These are phyloP conservation scores for Quercus dentata DNA, from an alignment of 306 rosid species.

Conservation along the genomic window DNA sequence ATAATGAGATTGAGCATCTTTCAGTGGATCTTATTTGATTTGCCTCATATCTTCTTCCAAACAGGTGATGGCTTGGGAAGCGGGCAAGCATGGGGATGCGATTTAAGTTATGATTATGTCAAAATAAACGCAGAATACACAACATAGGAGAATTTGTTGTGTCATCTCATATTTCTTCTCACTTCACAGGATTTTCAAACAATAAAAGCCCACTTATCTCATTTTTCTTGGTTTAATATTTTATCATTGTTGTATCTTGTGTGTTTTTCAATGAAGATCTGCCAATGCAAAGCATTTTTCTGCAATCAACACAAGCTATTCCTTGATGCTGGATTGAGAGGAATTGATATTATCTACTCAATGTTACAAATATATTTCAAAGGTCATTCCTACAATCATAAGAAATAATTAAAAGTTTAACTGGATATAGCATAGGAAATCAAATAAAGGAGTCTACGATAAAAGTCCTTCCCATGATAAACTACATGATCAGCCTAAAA, in stretches of 20 bases:
- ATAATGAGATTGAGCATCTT: neutral
- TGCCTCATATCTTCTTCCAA: neutral
- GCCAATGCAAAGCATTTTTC: no score
- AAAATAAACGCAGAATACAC: conserved; percentile 93
- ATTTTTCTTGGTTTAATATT: neutral
- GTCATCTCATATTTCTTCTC: neutral
- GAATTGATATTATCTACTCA: no score
- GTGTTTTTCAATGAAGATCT: no score
- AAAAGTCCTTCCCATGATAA: no score
- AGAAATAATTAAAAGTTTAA: no score
- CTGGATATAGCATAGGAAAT: no score
- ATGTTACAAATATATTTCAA: no score
- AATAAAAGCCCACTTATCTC: neutral
- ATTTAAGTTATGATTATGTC: conserved; percentile 82
- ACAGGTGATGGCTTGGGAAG: conserved; percentile 79
- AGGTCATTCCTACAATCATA: no score
- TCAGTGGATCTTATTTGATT: neutral
- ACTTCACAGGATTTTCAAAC: neutral
- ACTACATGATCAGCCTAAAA: no score
- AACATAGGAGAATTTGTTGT: conserved; percentile 26
- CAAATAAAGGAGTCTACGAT: no score
- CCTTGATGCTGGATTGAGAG: no score
- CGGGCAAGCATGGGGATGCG: conserved; percentile 97
- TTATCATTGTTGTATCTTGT: neutral
- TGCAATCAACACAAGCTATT: no score